Evolutionary conservation across 2,329 filamentous ascomycete species (phyloP).

Genomic region (Thielaviopsis musarum): DNA sequence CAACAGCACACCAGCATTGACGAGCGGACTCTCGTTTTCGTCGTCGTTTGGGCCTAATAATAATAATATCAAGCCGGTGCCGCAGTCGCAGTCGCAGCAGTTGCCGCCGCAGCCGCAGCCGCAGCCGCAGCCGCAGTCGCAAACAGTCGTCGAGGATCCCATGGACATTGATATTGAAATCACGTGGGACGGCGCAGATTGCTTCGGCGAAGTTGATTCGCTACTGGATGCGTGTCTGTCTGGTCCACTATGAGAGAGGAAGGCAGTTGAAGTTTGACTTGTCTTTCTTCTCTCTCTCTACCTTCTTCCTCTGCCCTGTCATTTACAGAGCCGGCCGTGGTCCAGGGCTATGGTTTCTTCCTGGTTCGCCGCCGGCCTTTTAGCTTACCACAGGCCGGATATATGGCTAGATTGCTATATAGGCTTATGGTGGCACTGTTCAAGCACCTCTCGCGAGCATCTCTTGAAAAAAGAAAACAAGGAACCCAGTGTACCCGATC

Average conservation of each 20-base stretch:
- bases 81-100: neutral
- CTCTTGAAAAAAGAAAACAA: too few relatives aligned
- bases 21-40: conserved; percentile 25
- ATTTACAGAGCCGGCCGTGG: neutral
- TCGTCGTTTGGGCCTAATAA: conserved; percentile 1
- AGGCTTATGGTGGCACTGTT: too few relatives aligned
- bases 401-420: too few relatives aligned
- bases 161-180: conserved; percentile 43
- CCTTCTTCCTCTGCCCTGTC: neutral
- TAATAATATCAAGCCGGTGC: neutral
- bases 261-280: neutral
- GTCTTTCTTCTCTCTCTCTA: neutral
- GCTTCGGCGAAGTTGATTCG: conserved; percentile 35
- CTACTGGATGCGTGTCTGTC: conserved; percentile 40
- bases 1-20: conserved; percentile 20
- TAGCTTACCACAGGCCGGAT: too few relatives aligned
- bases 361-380: neutral
- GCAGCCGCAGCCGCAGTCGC: conserved; percentile 13
- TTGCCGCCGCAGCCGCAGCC: neutral
- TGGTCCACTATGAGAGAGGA: conserved; percentile 14
- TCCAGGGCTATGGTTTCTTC: neutral
- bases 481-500: too few relatives aligned
- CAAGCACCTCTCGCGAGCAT: too few relatives aligned
- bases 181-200: conserved; percentile 46
- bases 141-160: conserved; percentile 22